Percentiles rank a stretch among this genome's conserved stretches.
Evolutionary conservation across 768 basidiomycete genomes (phyloP).

Genomic region (Cystofilobasidium bisporidii): DNA sequence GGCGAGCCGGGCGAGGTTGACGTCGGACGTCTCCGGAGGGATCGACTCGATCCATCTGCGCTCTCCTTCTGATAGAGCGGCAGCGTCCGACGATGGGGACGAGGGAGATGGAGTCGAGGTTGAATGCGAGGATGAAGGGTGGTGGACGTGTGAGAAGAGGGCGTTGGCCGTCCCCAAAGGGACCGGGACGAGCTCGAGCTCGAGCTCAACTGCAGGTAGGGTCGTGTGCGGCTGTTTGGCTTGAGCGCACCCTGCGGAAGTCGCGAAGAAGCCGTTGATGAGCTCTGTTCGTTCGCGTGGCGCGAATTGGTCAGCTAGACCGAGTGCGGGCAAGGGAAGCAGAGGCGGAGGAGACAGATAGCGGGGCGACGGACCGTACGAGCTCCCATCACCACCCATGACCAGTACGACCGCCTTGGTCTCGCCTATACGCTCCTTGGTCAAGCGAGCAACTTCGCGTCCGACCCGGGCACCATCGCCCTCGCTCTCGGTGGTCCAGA

Average conservation of each 20-base stretch:
- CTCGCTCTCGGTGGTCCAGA: slow-evolving; percentile 6
- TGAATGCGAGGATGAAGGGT: slow-evolving; percentile 39
- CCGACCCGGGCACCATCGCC: slow-evolving; percentile 15
- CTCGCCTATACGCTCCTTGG: not conserved
- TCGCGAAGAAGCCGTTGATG: slow-evolving; percentile 53
- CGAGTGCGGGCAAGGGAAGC: too few relatives aligned
- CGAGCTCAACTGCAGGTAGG: slow-evolving; percentile 33
- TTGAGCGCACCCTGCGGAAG: too few relatives aligned
- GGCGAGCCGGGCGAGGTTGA: slow-evolving; percentile 3
- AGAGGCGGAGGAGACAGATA: too few relatives aligned
- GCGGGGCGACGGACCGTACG: slow-evolving; percentile 51
- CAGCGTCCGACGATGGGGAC: too few relatives aligned
- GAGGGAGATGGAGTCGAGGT: too few relatives aligned
- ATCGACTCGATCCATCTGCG: too few relatives aligned
- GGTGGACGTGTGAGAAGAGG: slow-evolving; percentile 67
- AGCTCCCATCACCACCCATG: slow-evolving; percentile 77
- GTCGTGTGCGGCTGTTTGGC: not conserved
- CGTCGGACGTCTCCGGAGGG: too few relatives aligned
- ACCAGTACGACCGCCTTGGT: slow-evolving; percentile 33
- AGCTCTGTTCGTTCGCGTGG: slow-evolving; percentile 47
- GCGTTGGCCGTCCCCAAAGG: slow-evolving; percentile 93
- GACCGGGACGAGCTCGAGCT: slow-evolving; percentile 47
- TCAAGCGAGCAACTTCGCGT: not conserved
- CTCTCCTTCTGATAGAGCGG: too few relatives aligned
- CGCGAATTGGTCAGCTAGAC: too few relatives aligned